Conservation (phyloP, 164 flowering plant genomes). For the Dillenia turbinata region DNA sequence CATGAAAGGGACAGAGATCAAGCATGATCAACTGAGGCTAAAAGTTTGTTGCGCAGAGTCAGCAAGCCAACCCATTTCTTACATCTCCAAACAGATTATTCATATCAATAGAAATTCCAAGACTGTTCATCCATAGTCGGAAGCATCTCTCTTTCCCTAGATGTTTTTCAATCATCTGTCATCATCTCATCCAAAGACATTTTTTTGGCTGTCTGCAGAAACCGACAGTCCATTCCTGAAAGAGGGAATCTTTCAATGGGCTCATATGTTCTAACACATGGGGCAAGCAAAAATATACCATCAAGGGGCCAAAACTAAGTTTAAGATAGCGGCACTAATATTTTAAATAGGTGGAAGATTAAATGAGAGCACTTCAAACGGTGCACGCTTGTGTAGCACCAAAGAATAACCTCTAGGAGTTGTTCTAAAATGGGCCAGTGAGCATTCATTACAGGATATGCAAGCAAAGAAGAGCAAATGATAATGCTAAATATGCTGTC, state of each 20-base stretch:
- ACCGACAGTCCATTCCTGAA: slow-evolving; percentile 78
- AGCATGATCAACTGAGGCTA: not conserved
- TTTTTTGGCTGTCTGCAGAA: slow-evolving; percentile 51
- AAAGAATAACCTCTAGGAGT: too few species aligned
- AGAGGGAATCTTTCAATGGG: not conserved
- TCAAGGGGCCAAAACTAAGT: too few species aligned
- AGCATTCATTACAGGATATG: too few species aligned
- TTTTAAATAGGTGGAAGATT: too few species aligned
- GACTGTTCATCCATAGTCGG: slow-evolving; percentile 86
- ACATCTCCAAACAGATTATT: slow-evolving; percentile 94
- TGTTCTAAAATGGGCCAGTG: too few species aligned
- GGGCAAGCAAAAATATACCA: too few species aligned
- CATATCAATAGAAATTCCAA: slow-evolving; percentile 65
- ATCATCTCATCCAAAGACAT: slow-evolving; percentile 85
- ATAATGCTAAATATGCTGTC: slow-evolving; percentile 38
- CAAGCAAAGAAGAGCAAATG: not conserved
- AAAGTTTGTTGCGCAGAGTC: not conserved
- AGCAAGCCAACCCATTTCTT: slow-evolving; percentile 68
- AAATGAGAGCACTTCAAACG: too few species aligned
- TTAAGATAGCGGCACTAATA: too few species aligned
- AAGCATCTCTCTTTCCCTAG: slow-evolving; percentile 87
- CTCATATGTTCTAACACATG: too few species aligned
- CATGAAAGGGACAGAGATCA: slow-evolving; percentile 16
- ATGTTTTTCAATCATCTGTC: slow-evolving; percentile 78
- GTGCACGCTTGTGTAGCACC: too few species aligned